Base-by-base conservation (phyloP, 2,329 filamentous ascomycete genomes). In the Penicillium olsonii region DNA sequence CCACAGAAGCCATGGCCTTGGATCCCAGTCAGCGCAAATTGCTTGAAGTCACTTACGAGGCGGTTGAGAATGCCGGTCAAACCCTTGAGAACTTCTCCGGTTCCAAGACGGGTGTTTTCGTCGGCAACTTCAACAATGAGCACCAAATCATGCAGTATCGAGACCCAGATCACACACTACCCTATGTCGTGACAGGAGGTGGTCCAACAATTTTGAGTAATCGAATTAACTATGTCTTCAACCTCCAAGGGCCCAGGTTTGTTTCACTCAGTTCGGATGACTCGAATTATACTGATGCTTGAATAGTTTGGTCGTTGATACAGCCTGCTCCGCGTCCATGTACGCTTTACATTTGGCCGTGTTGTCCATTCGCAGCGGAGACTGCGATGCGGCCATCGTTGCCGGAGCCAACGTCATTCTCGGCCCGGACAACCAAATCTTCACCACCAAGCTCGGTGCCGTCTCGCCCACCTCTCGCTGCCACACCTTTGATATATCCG, bases 271-370 rank as follows among this genome's bases (percentile, higher is more conserved):
- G n/a, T n/a, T n/a, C n/a, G n/a, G n/a, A n/a, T n/a, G n/a, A n/a
- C n/a, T n/a, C n/a, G n/a, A n/a, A n/a, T n/a, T n/a, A n/a, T n/a
- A n/a, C n/a, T n/a, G n/a, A n/a, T n/a, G n/a, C n/a, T n/a, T n/a
- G n/a, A n/a, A n/a, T 5, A 57, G 50, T 7, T 42, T 54, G 5
- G 42, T 35, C 1, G 41, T 60, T 3, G 65, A 74, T 42, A 72
- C 68, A 0, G 72, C 69, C 0, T 75, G 74, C 47, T 73, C 72
- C 0, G 70, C 70, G 0, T 70, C 70, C 0, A 37, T 67, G 0
- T 69, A 71, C 2, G 68, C 70, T 1, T 60, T 77, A 0, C 66
- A 77, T 39, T 56, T 59, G 11, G 75, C 75, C 0, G 70, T 66
- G 27, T n/a, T 53, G 10, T 60, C 58, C 0, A 33, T 69, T 1